Percentiles rank a stretch among this genome's conserved stretches.
These are phyloP conservation scores for Penicillium sp. DNA, from an alignment of 2,329 filamentous ascomycete genomes.

Conservation along the genomic window DNA sequence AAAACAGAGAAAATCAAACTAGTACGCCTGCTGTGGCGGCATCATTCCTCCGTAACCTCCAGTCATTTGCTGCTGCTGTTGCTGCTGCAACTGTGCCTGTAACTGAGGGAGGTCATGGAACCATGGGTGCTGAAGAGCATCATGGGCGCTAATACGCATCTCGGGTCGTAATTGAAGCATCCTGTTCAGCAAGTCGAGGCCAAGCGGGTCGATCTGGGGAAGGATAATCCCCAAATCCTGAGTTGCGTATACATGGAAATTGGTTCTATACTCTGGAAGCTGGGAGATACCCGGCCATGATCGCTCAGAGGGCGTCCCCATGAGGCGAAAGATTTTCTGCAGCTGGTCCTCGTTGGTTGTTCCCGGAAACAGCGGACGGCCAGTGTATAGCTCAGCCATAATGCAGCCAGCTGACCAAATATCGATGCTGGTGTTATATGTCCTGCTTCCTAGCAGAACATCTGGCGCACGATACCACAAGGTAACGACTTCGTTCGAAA, in stretches of 20 bases:
- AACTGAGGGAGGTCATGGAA: slow-evolving; percentile 71
- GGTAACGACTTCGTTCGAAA: slow-evolving; percentile 97
- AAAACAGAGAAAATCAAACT: slow-evolving; percentile 9
- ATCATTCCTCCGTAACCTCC: slow-evolving; percentile 46
- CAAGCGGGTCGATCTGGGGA: slow-evolving; percentile 84
- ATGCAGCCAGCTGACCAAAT: slow-evolving; percentile 99
- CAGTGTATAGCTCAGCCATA: slow-evolving; percentile 99
- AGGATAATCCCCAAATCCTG: slow-evolving; percentile 87
- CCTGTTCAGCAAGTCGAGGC: slow-evolving; percentile 82
- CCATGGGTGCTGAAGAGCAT: slow-evolving; percentile 90
- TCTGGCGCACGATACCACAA: slow-evolving; percentile 98
- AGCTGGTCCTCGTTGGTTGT: slow-evolving; percentile 99
- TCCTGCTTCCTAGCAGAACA: slow-evolving; percentile 88
- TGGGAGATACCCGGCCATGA: slow-evolving; percentile 95
- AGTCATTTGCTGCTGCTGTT: slow-evolving; percentile 45
- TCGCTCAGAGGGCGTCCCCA: slow-evolving; percentile 95
- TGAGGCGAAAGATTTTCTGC: slow-evolving; percentile 94
- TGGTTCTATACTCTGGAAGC: slow-evolving; percentile 97
- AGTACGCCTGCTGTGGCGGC: slow-evolving; percentile 43
- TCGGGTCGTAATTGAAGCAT: slow-evolving; percentile 95
- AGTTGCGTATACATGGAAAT: slow-evolving; percentile 91
- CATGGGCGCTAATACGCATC: slow-evolving; percentile 83
- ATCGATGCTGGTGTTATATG: slow-evolving; percentile 99
- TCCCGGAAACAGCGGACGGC: slow-evolving; percentile 90
- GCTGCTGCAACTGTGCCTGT: slow-evolving; percentile 54